Conservation (phyloP, 2,329 filamentous ascomycete genomes). For the Fusarium sp. region DNA sequence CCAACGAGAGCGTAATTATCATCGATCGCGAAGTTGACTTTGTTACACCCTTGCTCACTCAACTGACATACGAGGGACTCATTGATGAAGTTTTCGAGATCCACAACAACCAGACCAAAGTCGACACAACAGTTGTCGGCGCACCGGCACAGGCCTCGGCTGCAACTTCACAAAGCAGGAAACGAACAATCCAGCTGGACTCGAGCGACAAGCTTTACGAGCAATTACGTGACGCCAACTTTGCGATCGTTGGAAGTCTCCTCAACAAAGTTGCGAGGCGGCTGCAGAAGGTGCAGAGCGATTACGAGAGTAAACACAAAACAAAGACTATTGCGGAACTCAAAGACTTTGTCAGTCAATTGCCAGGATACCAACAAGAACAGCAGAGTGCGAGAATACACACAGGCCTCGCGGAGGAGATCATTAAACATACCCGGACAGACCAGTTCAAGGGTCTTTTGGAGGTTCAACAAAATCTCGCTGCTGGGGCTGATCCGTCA, state of each 20-base stretch:
- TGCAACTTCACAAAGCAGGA: constrained; percentile 67
- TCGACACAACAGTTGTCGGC: constrained; percentile 89
- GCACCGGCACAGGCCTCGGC: constrained; percentile 70
- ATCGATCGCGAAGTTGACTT: constrained; percentile 96
- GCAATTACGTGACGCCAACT: constrained; percentile 90
- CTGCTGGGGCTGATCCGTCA: constrained; percentile 86
- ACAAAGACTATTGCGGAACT: constrained; percentile 91
- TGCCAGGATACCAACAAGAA: constrained; percentile 91
- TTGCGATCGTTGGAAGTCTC: constrained; percentile 88
- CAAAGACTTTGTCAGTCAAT: constrained; percentile 91
- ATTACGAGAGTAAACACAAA: constrained; percentile 89
- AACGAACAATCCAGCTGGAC: constrained; percentile 88
- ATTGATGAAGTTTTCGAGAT: constrained; percentile 95
- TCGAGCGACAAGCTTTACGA: constrained; percentile 88
- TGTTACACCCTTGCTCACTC: constrained; percentile 88
- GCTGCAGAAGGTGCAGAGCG: constrained; percentile 79
- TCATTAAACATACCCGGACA: constrained; percentile 89
- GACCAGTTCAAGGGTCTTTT: constrained; percentile 88
- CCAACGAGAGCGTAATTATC: constrained; percentile 89
- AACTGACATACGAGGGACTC: constrained; percentile 94
- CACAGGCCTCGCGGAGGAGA: constrained; percentile 90
- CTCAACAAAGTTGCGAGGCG: constrained; percentile 91
- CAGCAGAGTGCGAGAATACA: constrained; percentile 93
- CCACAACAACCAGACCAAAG: constrained; percentile 88
- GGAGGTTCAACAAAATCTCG: constrained; percentile 95